A percentile compares a stretch with the other conserved stretches of the same genome.
Conservation (phyloP, 331 rosid genomes). For the Quercus lobata region DNA sequence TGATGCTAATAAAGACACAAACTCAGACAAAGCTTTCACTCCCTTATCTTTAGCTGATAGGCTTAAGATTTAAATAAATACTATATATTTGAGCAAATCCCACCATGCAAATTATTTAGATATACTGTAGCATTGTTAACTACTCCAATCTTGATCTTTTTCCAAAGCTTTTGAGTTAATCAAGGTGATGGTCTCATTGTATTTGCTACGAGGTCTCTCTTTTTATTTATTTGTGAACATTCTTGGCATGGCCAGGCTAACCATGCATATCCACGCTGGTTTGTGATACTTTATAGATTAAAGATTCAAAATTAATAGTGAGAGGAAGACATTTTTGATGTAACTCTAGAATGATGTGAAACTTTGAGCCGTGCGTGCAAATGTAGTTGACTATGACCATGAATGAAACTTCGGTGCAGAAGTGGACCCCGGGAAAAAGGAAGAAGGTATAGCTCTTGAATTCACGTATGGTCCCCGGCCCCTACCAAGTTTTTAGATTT, state of each 20-base stretch:
- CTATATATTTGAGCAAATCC: background rate
- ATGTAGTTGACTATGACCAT: background rate
- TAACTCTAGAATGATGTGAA: background rate
- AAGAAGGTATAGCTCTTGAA: background rate
- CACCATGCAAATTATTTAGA: background rate
- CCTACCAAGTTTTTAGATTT: background rate
- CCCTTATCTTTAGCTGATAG: background rate
- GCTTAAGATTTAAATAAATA: background rate
- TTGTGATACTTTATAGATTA: background rate
- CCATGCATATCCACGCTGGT: background rate
- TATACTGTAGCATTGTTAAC: no score
- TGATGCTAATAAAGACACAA: background rate
- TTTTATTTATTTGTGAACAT: background rate
- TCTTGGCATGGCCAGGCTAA: background rate
- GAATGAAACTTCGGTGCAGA: background rate
- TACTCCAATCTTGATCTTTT: background rate
- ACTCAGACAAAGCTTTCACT: background rate
- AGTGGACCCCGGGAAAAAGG: background rate
- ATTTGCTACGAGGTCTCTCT: background rate
- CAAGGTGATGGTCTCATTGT: background rate
- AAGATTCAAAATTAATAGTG: background rate
- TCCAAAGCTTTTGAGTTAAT: background rate
- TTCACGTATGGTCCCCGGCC: background rate
- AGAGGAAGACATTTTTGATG: background rate
- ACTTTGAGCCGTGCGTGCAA: slow-evolving; percentile 2